A percentile compares a stretch with the other conserved stretches of the same genome.
Conservation (phyloP, 1,284 basidiomycete genomes). For the Boletus semigastroideus region DNA sequence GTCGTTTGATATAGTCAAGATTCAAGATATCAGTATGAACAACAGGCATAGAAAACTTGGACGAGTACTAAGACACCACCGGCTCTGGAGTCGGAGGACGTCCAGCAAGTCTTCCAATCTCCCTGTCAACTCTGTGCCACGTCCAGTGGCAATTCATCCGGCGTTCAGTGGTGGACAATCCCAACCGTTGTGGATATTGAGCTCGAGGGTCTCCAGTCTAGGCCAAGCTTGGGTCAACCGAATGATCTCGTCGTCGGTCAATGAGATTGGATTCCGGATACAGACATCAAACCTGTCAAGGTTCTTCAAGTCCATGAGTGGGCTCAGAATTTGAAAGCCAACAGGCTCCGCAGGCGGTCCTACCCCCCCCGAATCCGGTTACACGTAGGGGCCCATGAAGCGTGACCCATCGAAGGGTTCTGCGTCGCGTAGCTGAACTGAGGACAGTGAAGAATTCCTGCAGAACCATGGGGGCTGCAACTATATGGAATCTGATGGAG, state of each 20-base stretch:
- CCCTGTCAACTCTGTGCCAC: background rate
- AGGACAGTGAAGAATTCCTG: background rate
- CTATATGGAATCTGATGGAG: background rate
- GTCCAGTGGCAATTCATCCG: background rate
- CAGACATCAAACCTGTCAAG: background rate
- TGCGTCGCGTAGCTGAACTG: background rate
- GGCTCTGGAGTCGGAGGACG: background rate
- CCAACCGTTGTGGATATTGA: background rate
- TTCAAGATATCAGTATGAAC: too few relatives aligned
- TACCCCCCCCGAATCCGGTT: accelerated
- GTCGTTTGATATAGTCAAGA: too few relatives aligned
- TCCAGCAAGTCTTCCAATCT: background rate
- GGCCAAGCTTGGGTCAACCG: conserved; percentile 3
- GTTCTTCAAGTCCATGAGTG: background rate
- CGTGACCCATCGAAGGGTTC: background rate
- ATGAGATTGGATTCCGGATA: background rate
- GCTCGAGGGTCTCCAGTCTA: conserved; percentile 4
- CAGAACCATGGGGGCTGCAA: background rate
- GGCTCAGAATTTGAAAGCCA: background rate
- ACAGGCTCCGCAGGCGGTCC: background rate
- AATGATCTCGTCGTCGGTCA: conserved; percentile 16
- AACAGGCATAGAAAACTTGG: too few relatives aligned
- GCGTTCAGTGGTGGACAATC: background rate
- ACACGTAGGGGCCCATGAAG: background rate
- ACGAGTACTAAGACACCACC: background rate